These are phyloP conservation scores for Hymenoscyphus scutula DNA, from an alignment of 2,329 filamentous ascomycete genomes.

Conservation along the genomic window DNA sequence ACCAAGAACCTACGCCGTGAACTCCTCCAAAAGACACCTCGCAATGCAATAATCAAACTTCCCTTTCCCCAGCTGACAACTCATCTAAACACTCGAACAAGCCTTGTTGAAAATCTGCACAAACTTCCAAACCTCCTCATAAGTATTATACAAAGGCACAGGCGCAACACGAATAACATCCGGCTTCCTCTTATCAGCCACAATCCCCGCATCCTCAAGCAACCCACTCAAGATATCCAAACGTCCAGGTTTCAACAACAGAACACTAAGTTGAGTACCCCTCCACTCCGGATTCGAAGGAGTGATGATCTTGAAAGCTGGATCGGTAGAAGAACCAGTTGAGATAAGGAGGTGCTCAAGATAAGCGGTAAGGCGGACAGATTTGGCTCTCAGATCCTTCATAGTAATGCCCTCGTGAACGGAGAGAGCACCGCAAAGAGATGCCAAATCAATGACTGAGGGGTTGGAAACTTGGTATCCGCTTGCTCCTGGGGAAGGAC, in stretches of 20 bases:
- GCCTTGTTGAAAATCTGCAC: conserved; percentile 46
- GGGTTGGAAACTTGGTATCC: conserved; percentile 88
- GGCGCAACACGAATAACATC: conserved; percentile 83
- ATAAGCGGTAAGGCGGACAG: conserved; percentile 71
- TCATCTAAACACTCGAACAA: neutral
- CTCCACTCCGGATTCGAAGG: conserved; percentile 29
- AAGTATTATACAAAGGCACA: conserved; percentile 80
- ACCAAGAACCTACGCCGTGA: neutral
- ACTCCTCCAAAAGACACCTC: neutral
- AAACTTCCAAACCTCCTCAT: conserved; percentile 67
- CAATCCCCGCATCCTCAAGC: conserved; percentile 66
- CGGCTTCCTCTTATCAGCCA: conserved; percentile 81
- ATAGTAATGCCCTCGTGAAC: conserved; percentile 74
- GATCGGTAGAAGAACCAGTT: conserved; percentile 35
- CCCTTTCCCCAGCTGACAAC: neutral
- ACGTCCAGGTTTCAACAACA: conserved; percentile 65
- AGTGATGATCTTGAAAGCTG: conserved; percentile 45
- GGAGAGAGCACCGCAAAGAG: conserved; percentile 69
- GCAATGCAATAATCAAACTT: neutral
- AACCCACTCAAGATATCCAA: conserved; percentile 65
- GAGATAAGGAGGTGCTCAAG: conserved; percentile 63
- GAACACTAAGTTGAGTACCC: conserved; percentile 66
- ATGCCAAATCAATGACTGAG: conserved; percentile 72
- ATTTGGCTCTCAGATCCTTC: conserved; percentile 65
- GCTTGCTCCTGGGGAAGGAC: conserved; percentile 72